Percentiles rank a stretch among this genome's conserved stretches.
Conservation (phyloP, 345 rosid species). For the Arabis alpina region DNA sequence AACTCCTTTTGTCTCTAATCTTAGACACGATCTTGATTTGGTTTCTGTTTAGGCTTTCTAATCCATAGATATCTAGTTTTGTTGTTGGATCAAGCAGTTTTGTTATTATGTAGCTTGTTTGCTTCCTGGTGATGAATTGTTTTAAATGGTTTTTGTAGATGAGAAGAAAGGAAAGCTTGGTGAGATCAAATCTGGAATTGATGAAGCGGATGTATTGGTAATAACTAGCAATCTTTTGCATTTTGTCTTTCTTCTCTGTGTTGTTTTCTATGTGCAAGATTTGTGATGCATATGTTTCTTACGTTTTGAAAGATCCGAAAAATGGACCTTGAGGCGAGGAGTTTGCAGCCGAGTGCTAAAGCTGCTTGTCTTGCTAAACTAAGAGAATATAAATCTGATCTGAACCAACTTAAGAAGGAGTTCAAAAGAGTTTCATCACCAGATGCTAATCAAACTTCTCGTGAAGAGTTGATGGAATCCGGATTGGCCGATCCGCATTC, state of each 20-base stretch:
- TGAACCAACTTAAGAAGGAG: slow-evolving; percentile 77
- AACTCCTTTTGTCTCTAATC: neutral
- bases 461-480: slow-evolving; percentile 69
- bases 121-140: too few species aligned
- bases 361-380: slow-evolving; percentile 79
- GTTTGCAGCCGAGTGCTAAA: slow-evolving; percentile 75
- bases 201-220: slow-evolving; percentile 85
- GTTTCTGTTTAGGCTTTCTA: too few species aligned
- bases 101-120: too few species aligned
- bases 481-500: slow-evolving; percentile 55
- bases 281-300: neutral
- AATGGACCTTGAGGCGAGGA: slow-evolving; percentile 91
- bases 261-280: neutral
- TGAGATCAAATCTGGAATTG: slow-evolving; percentile 72
- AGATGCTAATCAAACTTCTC: slow-evolving; percentile 54
- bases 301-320: slow-evolving; percentile 58
- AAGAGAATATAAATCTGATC: slow-evolving; percentile 82
- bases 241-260: neutral
- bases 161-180: slow-evolving; percentile 55
- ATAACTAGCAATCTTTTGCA: neutral
- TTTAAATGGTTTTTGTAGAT: slow-evolving; percentile 45
- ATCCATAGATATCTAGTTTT: too few species aligned
- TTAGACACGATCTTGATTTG: too few species aligned
- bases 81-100: too few species aligned
- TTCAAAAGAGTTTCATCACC: slow-evolving; percentile 58